These are phyloP conservation scores for Papiliotrema flavescens DNA, from an alignment of 1,284 basidiomycete species.

Conservation along the genomic window DNA sequence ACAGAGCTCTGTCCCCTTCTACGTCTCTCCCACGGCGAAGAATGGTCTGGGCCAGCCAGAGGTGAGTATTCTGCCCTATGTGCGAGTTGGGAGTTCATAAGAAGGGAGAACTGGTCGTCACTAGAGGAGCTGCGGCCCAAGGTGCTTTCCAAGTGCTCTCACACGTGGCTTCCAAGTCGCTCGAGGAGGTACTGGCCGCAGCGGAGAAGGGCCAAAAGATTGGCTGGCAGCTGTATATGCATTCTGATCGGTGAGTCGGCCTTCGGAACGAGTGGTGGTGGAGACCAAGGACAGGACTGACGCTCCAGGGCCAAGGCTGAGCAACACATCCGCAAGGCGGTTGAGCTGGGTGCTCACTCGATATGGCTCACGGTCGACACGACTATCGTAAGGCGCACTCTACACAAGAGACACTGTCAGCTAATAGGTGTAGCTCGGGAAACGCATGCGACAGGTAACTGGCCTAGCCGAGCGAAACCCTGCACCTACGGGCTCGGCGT, in stretches of 20 bases:
- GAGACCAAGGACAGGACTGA: not conserved
- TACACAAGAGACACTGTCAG: not conserved
- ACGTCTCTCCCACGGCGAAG: conserved; percentile 65
- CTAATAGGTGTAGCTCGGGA: conserved; percentile 13
- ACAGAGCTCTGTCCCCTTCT: conserved; percentile 67
- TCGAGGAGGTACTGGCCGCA: conserved; percentile 51
- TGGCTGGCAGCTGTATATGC: conserved; percentile 41
- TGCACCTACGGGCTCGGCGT: conserved; percentile 2
- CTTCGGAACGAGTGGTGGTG: too few species aligned
- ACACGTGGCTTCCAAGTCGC: conserved; percentile 46
- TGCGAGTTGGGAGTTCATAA: too few species aligned
- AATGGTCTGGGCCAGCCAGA: conserved; percentile 51
- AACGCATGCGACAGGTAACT: conserved; percentile 12
- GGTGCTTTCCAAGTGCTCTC: conserved; percentile 40
- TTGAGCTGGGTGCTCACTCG: conserved; percentile 43
- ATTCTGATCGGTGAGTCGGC: conserved; percentile 26
- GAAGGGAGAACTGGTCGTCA: conserved; percentile 52
- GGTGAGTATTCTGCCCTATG: conserved; percentile 1
- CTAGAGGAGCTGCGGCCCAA: conserved; percentile 44
- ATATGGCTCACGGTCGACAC: conserved; percentile 53
- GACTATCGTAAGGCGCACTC: conserved; percentile 26
- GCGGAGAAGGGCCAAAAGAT: conserved; percentile 28
- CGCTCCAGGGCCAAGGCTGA: conserved; percentile 40
- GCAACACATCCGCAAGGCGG: conserved; percentile 44
- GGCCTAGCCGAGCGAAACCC: not conserved